Evolutionary conservation across 768 basidiomycete genomes (phyloP).

Genomic region (Tulasnella calospora): DNA sequence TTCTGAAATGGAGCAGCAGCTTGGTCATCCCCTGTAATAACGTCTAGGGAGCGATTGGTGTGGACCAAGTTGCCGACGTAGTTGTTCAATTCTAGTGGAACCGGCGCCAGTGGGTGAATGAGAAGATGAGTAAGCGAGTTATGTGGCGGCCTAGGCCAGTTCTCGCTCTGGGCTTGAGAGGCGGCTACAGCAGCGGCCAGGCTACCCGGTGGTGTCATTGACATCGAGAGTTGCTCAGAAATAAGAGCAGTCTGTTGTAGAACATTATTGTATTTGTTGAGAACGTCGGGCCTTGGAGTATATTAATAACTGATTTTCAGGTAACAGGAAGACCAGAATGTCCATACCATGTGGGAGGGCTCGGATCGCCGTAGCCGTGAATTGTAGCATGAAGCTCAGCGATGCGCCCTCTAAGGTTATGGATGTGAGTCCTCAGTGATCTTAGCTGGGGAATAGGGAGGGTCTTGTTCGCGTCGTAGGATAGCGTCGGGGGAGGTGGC

Average conservation of each 20-base stretch:
- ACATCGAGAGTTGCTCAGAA: conserved; percentile 53
- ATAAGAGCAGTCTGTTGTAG: conserved; percentile 79
- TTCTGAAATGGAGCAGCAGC: conserved; percentile 54
- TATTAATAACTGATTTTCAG: background rate
- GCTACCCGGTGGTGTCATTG: conserved; percentile 32
- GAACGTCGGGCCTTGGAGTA: conserved; percentile 71
- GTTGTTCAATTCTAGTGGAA: conserved; percentile 68
- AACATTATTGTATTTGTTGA: conserved; percentile 79
- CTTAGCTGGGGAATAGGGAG: conserved; percentile 17
- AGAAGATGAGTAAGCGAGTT: conserved; percentile 62
- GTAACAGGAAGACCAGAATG: no score
- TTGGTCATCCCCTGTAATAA: conserved; percentile 64
- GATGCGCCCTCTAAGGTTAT: conserved; percentile 1
- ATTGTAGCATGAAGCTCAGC: conserved; percentile 17
- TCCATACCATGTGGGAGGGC: conserved; percentile 17
- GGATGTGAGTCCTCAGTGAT: conserved; percentile 16
- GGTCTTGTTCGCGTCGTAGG: conserved; percentile 15
- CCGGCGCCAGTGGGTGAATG: conserved; percentile 54
- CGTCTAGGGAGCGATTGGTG: conserved; percentile 74
- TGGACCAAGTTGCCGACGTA: conserved; percentile 69
- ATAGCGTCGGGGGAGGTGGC: conserved; percentile 1
- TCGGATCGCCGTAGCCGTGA: conserved; percentile 11
- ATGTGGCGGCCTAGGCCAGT: conserved; percentile 20
- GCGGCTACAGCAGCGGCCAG: conserved; percentile 20
- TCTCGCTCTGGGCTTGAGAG: conserved; percentile 30